Percentiles rank a stretch among this genome's conserved stretches.
These are phyloP conservation scores for Taiozyma onychis DNA, from an alignment of 1,139 yeast species.

Conservation along the genomic window DNA sequence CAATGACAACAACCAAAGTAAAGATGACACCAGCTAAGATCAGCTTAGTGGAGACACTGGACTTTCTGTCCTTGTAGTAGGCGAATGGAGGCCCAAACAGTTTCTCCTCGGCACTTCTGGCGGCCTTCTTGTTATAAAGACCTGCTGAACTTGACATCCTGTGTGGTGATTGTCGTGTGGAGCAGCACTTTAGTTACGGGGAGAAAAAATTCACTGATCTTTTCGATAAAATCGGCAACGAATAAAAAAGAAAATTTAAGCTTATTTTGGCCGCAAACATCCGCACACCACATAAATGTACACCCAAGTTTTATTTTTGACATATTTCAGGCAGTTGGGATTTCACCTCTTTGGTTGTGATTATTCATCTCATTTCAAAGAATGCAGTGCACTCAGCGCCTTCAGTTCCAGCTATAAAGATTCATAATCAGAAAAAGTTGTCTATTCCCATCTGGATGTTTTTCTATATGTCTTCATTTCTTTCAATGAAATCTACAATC, in stretches of 20 bases:
- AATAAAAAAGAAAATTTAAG: not conserved
- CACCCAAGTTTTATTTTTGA: not conserved
- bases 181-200: not conserved
- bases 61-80: constrained; percentile 16
- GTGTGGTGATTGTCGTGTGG: not conserved
- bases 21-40: constrained; percentile 22
- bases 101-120: constrained; percentile 11
- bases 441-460: not conserved
- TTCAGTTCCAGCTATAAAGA: not conserved
- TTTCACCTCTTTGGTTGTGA: no score
- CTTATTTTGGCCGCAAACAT: not conserved
- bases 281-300: not conserved
- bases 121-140: not conserved
- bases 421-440: not conserved
- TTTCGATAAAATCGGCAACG: not conserved
- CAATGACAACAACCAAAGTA: constrained; percentile 22
- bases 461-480: constrained; percentile 39
- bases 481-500: constrained; percentile 53
- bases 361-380: no score
- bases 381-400: no score
- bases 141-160: not conserved
- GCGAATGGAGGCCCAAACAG: constrained; percentile 23
- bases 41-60: constrained; percentile 18
- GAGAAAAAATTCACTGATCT: not conserved
- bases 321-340: not conserved